Conservation (phyloP, 768 basidiomycete genomes). For the Macrolepiota dolichaula region DNA sequence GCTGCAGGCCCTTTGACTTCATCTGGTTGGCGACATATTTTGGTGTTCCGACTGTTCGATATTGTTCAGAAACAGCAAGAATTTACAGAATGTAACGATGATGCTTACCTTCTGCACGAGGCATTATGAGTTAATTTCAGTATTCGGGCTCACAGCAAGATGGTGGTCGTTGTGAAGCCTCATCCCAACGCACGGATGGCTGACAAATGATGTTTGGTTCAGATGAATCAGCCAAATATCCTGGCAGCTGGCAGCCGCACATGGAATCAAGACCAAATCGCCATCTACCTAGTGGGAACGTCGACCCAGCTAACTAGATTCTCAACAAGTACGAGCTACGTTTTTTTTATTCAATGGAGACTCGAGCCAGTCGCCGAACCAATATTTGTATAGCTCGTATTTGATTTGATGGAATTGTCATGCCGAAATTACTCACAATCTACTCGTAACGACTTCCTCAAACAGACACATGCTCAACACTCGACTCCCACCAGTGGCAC, state of each 20-base stretch:
- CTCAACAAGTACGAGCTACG: too few species aligned
- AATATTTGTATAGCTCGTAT: too few species aligned
- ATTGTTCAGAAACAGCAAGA: not conserved
- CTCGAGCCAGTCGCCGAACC: too few species aligned
- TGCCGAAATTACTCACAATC: too few species aligned
- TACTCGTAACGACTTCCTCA: too few species aligned
- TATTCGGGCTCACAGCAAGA: not conserved
- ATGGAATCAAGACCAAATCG: not conserved
- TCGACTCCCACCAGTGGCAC: too few species aligned
- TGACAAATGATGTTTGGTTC: constrained; percentile 6
- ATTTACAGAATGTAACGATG: not conserved
- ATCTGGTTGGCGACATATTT: constrained; percentile 93
- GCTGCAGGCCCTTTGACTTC: constrained; percentile 95
- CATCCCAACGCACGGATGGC: not conserved
- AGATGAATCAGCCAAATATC: not conserved
- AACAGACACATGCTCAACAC: too few species aligned
- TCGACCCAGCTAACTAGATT: too few species aligned
- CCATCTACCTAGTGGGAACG: too few species aligned
- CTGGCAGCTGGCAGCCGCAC: not conserved
- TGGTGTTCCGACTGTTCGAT: constrained; percentile 69
- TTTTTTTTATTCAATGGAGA: too few species aligned
- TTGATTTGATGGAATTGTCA: too few species aligned
- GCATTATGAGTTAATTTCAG: constrained; percentile 46
- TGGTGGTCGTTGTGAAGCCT: not conserved
- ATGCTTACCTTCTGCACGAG: constrained; percentile 73